phyloP scores from a whole-genome alignment of 73 alveolate species.

The Paramecium pentaurelia region DNA sequence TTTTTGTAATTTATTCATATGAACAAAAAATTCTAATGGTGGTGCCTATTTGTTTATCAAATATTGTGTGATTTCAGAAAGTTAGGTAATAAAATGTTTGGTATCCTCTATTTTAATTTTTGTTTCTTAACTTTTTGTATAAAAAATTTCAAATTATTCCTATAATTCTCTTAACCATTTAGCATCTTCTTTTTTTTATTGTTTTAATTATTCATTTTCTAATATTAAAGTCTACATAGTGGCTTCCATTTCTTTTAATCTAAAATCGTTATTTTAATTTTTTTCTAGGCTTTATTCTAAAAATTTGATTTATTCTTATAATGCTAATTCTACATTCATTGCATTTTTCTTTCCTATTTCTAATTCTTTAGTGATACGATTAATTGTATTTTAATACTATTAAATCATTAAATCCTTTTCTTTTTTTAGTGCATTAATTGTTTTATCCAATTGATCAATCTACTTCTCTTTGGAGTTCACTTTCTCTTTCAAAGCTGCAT shows the following conservation, averaged over 20 bases:
- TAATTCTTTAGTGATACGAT: background rate
- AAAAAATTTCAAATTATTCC: constrained; percentile 1
- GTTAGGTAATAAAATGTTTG: background rate
- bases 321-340: background rate
- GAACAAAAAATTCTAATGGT: background rate
- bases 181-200: background rate
- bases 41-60: background rate
- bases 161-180: background rate
- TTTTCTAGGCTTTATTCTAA: background rate
- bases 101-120: background rate
- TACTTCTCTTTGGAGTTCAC: background rate
- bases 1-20: background rate
- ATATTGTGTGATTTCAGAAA: background rate
- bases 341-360: background rate
- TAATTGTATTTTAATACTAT: background rate
- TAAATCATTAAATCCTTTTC: background rate
- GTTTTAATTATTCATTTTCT: background rate
- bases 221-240: background rate
- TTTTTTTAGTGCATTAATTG: background rate
- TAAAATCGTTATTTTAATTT: background rate
- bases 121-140: background rate
- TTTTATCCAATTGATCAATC: background rate
- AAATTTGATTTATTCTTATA: background rate
- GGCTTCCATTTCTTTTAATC: background rate
- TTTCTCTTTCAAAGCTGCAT: background rate